phyloP scores from a whole-genome alignment of 116 monocot genomes.

The Phalaenopsis hybrid region DNA sequence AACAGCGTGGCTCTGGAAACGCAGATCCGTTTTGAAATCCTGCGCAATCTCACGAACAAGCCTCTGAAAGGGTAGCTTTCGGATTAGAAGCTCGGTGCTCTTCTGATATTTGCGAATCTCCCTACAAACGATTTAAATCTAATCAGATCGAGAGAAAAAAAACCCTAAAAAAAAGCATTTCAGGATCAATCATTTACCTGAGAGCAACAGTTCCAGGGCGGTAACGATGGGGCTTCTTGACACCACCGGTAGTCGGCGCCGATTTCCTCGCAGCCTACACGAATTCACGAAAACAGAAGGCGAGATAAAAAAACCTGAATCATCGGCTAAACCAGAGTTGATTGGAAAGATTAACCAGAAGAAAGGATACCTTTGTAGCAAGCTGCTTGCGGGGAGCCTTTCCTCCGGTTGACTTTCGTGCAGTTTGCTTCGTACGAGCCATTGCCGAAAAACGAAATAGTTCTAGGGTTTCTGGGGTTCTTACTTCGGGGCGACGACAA shows the following conservation, averaged over 20 bases:
- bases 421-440: slow-evolving; percentile 19
- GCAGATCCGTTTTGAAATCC: slow-evolving; percentile 58
- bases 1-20: slow-evolving; percentile 60
- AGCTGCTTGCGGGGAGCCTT: slow-evolving; percentile 13
- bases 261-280: slow-evolving; percentile 23
- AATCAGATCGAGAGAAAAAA: neutral
- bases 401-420: slow-evolving; percentile 13
- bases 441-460: neutral
- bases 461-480: neutral
- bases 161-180: no score
- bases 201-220: slow-evolving; percentile 29
- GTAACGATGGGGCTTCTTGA: slow-evolving; percentile 30
- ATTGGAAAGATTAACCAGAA: neutral
- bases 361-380: slow-evolving; percentile 3
- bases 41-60: slow-evolving; percentile 63
- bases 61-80: slow-evolving; percentile 67
- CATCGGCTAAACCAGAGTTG: neutral
- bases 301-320: neutral
- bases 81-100: slow-evolving; percentile 48
- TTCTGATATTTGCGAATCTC: slow-evolving; percentile 59
- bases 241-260: slow-evolving; percentile 15
- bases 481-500: neutral
- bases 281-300: neutral
- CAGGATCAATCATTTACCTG: neutral
- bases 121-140: neutral